Conservation (phyloP, 805 yeast species). For the Scheffersomyces lignosus region DNA sequence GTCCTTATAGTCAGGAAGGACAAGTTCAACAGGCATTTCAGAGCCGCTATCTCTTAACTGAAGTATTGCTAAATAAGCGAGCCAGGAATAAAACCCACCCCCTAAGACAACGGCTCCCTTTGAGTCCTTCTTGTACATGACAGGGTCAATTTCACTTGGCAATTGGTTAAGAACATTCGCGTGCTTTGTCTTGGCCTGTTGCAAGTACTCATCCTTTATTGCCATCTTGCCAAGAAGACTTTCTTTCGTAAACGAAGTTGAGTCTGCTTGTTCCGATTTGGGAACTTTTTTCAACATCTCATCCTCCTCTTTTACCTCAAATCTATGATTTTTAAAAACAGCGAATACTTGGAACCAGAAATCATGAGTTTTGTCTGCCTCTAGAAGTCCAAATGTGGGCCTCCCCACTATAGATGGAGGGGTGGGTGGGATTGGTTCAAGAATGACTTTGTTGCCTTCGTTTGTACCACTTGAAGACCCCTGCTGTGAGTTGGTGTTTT, state of each 20-base stretch:
- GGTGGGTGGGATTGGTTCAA: background rate
- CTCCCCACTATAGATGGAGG: conserved; percentile 1
- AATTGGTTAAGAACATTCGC: conserved; percentile 1
- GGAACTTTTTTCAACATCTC: background rate
- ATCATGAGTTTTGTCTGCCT: conserved; percentile 1
- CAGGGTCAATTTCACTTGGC: background rate
- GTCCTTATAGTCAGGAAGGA: conserved; percentile 40
- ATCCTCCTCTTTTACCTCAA: background rate
- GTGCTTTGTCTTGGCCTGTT: background rate
- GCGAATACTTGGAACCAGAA: conserved; percentile 3
- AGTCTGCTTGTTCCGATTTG: background rate
- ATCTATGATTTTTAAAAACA: conserved; percentile 2
- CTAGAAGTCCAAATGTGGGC: conserved; percentile 1
- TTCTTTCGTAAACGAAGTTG: too few relatives aligned
- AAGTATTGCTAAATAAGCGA: conserved; percentile 38
- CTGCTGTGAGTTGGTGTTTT: too few relatives aligned
- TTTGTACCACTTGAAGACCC: too few relatives aligned
- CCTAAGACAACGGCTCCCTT: conserved; percentile 37
- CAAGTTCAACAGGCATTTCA: conserved; percentile 43
- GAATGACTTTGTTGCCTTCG: too few relatives aligned
- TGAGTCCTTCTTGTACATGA: conserved; percentile 6
- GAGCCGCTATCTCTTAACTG: conserved; percentile 45
- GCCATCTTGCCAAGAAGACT: background rate
- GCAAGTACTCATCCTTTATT: background rate
- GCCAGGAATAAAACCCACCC: conserved; percentile 45